phyloP scores from a whole-genome alignment of 441 rosid species.

The Erodium trifolium region DNA sequence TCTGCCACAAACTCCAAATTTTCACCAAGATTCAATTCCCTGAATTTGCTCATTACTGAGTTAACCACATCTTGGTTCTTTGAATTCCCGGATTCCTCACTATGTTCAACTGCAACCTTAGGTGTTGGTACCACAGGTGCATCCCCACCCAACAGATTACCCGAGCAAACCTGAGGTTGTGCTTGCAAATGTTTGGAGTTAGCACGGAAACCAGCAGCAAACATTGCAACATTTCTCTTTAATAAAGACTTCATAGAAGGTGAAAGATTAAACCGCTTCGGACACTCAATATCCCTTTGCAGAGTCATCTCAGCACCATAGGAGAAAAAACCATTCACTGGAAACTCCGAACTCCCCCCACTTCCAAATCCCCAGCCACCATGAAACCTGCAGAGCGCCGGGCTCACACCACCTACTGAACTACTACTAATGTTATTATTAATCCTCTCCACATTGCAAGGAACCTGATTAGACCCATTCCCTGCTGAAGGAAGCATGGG shows the following conservation, averaged over 20 bases:
- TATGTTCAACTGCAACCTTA: slow-evolving; percentile 31
- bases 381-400: slow-evolving; percentile 66
- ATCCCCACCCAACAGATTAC: slow-evolving; percentile 19
- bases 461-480: slow-evolving; percentile 24
- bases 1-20: slow-evolving; percentile 46
- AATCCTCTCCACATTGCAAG: slow-evolving; percentile 29
- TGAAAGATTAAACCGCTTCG: no score
- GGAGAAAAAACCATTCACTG: slow-evolving; percentile 42
- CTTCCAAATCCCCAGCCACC: slow-evolving; percentile 80
- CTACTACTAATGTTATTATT: slow-evolving; percentile 29
- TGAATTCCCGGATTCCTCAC: slow-evolving; percentile 35
- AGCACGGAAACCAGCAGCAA: slow-evolving; percentile 62
- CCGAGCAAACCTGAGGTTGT: neutral
- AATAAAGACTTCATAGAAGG: slow-evolving; percentile 19
- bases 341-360: slow-evolving; percentile 45
- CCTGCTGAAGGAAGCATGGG: slow-evolving; percentile 32
- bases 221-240: slow-evolving; percentile 42
- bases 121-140: slow-evolving; percentile 25
- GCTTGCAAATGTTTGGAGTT: slow-evolving; percentile 43
- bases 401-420: slow-evolving; percentile 37
- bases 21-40: slow-evolving; percentile 68
- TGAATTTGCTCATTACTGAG: slow-evolving; percentile 54
- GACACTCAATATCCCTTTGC: no score
- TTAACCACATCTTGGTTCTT: slow-evolving; percentile 48
- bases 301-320: slow-evolving; percentile 26